Conservation (phyloP, 2,329 filamentous ascomycete species). For the Emergomyces orientalis region DNA sequence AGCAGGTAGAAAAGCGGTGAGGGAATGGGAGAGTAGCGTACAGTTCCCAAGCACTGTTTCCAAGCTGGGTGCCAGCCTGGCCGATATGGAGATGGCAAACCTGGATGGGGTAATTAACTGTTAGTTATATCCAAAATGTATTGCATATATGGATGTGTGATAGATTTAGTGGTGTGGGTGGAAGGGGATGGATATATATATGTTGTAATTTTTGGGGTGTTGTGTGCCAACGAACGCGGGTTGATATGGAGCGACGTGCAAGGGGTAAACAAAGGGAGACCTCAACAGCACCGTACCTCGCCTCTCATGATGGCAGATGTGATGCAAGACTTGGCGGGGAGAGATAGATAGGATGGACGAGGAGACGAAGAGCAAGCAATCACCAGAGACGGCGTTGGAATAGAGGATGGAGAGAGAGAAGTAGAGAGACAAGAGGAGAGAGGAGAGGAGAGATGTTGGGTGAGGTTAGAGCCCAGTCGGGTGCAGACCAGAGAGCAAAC, state of each 20-base stretch:
- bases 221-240: not conserved
- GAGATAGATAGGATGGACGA: not conserved
- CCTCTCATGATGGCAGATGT: conserved; percentile 26
- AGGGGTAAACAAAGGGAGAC: conserved; percentile 17
- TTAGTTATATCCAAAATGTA: conserved; percentile 6
- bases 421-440: not conserved
- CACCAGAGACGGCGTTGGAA: not conserved
- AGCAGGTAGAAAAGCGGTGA: conserved; percentile 11
- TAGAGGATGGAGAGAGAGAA: not conserved
- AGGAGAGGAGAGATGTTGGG: not conserved
- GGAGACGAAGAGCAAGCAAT: not conserved
- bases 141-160: not conserved
- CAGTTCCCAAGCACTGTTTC: conserved; percentile 62
- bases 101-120: conserved; percentile 27
- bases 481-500: too few relatives aligned
- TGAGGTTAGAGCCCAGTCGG: too few relatives aligned
- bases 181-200: conserved; percentile 6
- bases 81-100: conserved; percentile 60
- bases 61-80: conserved; percentile 58
- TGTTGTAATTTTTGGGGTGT: conserved; percentile 10
- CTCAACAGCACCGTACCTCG: conserved; percentile 22
- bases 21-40: conserved; percentile 35
- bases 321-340: conserved; percentile 1
- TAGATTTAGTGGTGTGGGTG: conserved; percentile 8
- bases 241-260: conserved; percentile 14